Percentiles rank a stretch among this genome's conserved stretches.
These are phyloP conservation scores for Diophrys appendiculata DNA, from an alignment of 73 alveolate genomes.

Conservation along the genomic window DNA sequence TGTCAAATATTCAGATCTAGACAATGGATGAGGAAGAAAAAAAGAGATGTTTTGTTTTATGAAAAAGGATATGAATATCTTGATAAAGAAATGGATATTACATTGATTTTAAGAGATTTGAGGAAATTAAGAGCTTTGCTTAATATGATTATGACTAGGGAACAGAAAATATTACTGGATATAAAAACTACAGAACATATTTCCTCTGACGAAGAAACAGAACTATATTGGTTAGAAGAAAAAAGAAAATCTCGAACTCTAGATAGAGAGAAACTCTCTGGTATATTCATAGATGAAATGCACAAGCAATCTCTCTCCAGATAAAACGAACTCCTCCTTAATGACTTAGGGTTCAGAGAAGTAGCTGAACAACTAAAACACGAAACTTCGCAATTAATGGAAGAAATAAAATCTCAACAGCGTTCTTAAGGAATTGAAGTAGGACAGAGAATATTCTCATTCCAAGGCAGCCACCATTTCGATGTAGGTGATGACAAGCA, in stretches of 20 bases:
- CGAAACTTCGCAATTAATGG: too few species aligned
- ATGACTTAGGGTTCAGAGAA: too few species aligned
- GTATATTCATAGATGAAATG: background rate
- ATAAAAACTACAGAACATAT: constrained; percentile 35
- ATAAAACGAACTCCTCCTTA: too few species aligned
- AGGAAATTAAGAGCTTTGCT: constrained; percentile 34
- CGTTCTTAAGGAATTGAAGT: too few species aligned
- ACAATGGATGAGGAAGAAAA: constrained; percentile 8
- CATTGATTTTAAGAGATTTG: constrained; percentile 15
- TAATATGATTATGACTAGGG: constrained; percentile 42
- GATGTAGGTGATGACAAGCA: too few species aligned
- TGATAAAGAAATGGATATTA: constrained; percentile 42
- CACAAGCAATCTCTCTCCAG: too few species aligned
- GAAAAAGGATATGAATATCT: constrained; percentile 42
- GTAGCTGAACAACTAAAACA: too few species aligned
- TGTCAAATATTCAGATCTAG: constrained; percentile 30
- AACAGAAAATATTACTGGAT: constrained; percentile 26
- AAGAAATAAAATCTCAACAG: too few species aligned
- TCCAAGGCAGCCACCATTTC: too few species aligned
- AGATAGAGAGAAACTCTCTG: background rate
- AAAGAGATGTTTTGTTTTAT: constrained; percentile 39
- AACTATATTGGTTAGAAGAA: background rate
- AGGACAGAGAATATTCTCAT: too few species aligned
- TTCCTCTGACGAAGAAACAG: constrained; percentile 44
- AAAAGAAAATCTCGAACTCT: background rate